A percentile compares a stretch with the other conserved stretches of the same genome.
Conservation (phyloP, 805 yeast species). For the Myxozyma monticola region DNA sequence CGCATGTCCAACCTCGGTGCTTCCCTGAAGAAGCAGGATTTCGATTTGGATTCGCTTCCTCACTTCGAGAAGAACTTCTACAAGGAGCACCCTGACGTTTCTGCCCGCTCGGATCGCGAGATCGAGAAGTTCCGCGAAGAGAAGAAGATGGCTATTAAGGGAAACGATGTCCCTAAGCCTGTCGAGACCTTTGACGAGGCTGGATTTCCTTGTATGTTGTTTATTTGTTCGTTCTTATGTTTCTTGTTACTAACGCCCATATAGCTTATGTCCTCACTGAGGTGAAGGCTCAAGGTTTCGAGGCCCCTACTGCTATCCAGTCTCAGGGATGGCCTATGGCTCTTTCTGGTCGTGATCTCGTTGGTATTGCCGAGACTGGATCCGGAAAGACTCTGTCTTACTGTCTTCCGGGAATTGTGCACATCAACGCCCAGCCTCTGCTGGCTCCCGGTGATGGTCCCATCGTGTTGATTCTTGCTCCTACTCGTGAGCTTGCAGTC, state of each 20-base stretch:
- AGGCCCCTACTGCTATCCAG: constrained; percentile 92
- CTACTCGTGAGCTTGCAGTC: constrained; percentile 98
- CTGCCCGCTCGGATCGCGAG: constrained; percentile 72
- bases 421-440: constrained; percentile 91
- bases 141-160: constrained; percentile 81
- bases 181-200: constrained; percentile 92
- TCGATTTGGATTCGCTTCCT: constrained; percentile 77
- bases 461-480: constrained; percentile 90
- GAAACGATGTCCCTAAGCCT: constrained; percentile 90
- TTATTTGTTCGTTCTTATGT: not conserved
- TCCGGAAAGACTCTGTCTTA: constrained; percentile 98
- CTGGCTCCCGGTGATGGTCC: constrained; percentile 96
- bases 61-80: constrained; percentile 94
- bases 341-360: constrained; percentile 95
- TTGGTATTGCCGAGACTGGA: constrained; percentile 98
- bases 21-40: constrained; percentile 69
- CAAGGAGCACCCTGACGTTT: constrained; percentile 76
- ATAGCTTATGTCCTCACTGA: constrained; percentile 82
- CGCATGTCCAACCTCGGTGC: constrained; percentile 52
- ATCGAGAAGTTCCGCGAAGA: constrained; percentile 73
- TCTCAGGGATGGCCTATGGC: constrained; percentile 99
- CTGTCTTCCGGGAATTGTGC: constrained; percentile 95
- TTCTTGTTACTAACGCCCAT: too few species aligned
- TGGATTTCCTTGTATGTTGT: constrained; percentile 87
- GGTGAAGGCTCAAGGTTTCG: constrained; percentile 90